These are phyloP conservation scores for Catenaria anguillulae DNA, from an alignment of 371 early-diverging fungal species.

Conservation along the genomic window DNA sequence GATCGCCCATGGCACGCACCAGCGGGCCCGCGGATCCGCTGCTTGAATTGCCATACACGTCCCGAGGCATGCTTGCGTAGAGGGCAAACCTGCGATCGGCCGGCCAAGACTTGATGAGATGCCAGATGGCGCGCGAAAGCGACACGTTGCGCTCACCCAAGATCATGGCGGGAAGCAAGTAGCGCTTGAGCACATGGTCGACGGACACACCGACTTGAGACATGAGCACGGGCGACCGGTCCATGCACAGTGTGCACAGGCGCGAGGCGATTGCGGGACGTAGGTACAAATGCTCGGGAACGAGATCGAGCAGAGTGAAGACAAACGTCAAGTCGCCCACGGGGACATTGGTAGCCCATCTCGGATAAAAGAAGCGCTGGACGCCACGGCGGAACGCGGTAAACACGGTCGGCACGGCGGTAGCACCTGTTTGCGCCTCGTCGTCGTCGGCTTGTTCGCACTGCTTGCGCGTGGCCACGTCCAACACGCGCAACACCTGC, in stretches of 20 bases:
- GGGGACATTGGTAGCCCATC: neutral
- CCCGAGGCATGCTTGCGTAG: neutral
- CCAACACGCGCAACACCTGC: neutral
- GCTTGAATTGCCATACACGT: neutral
- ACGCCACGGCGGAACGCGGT: neutral
- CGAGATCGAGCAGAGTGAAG: neutral
- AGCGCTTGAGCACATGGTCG: neutral
- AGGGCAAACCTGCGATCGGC: neutral
- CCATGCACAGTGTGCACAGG: neutral
- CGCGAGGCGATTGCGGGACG: neutral
- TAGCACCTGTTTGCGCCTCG: too few relatives aligned
- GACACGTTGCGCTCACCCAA: neutral
- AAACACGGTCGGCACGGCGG: neutral
- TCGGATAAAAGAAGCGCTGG: neutral
- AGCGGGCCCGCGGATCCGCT: too few relatives aligned
- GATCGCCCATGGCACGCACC: neutral
- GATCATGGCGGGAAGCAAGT: neutral
- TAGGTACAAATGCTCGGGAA: neutral
- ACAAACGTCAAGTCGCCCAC: neutral
- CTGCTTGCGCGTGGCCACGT: neutral
- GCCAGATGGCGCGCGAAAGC: neutral
- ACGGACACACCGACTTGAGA: too few relatives aligned
- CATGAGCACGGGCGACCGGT: too few relatives aligned
- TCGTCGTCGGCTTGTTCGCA: neutral
- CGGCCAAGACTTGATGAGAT: neutral